Evolutionary conservation across 257 asterid species (phyloP).

Genomic region (Cinchona pubescens): DNA sequence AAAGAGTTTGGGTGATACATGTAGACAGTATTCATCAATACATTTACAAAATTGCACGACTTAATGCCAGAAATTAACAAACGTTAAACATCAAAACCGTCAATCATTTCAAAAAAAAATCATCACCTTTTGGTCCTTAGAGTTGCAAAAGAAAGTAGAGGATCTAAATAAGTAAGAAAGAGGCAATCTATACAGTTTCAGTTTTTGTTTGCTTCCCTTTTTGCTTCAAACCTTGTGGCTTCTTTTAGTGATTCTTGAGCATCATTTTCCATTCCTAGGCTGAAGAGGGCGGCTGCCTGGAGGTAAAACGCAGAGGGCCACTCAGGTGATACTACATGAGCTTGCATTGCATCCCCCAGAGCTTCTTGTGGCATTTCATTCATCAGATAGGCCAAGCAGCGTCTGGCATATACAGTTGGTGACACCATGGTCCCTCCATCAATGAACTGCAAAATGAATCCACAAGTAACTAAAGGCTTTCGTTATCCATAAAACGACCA

Average conservation of each 20-base stretch:
- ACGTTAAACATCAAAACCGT: not conserved
- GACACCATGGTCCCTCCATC: conserved; percentile 92
- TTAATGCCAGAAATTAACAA: conserved; percentile 1
- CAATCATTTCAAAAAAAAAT: too few species aligned
- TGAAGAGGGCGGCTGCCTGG: conserved; percentile 42
- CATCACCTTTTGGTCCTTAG: too few species aligned
- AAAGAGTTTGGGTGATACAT: not conserved
- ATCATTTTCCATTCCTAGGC: conserved; percentile 42
- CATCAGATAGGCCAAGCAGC: conserved; percentile 56
- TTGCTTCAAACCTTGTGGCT: conserved; percentile 40
- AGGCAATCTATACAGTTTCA: conserved; percentile 13
- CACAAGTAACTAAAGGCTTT: not conserved
- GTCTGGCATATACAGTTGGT: conserved; percentile 72
- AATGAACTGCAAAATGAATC: conserved; percentile 48
- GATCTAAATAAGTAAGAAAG: conserved; percentile 5
- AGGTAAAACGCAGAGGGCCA: conserved; percentile 50
- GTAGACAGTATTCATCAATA: not conserved
- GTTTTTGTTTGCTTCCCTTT: conserved; percentile 32
- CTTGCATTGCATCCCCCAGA: conserved; percentile 44
- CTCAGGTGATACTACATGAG: conserved; percentile 39
- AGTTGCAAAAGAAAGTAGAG: conserved; percentile 8
- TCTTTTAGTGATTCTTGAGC: conserved; percentile 48
- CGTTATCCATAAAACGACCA: too few species aligned
- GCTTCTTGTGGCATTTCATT: conserved; percentile 39
- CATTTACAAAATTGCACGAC: conserved; percentile 17